A percentile compares a stretch with the other conserved stretches of the same genome.
These are phyloP conservation scores for Dipteronia sinensis DNA, from an alignment of 345 rosid genomes.

Conservation along the genomic window DNA sequence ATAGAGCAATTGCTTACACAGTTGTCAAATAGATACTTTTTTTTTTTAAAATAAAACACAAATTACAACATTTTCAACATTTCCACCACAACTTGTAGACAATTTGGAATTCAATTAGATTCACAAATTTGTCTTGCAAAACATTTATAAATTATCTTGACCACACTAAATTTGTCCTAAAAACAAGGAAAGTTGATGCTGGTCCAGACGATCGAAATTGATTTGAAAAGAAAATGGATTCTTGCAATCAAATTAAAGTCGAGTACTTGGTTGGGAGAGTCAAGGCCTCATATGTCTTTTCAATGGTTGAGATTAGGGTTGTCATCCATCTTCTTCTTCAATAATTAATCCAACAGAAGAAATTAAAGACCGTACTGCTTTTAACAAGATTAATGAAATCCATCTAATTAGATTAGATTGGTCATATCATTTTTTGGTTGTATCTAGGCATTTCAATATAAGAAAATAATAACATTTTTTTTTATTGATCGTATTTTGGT, in stretches of 20 bases:
- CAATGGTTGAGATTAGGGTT: conserved; percentile 16
- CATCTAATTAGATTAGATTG: background rate
- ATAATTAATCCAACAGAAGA: background rate
- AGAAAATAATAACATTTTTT: too few species aligned
- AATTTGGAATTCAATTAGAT: background rate
- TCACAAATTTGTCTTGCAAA: too few species aligned
- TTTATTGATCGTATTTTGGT: too few species aligned
- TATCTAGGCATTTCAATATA: background rate
- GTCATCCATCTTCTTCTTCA: background rate
- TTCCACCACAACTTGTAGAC: too few species aligned
- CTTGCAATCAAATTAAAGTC: background rate
- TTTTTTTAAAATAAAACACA: too few species aligned
- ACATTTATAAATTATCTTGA: background rate
- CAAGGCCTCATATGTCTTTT: conserved; percentile 14
- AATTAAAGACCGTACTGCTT: background rate
- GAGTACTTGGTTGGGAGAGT: background rate
- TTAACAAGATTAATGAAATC: too few species aligned
- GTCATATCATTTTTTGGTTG: background rate
- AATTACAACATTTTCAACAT: too few species aligned
- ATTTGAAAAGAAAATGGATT: background rate
- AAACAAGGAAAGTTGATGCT: too few species aligned
- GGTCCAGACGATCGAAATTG: too few species aligned
- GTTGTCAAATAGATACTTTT: too few species aligned
- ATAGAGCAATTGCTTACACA: too few species aligned
- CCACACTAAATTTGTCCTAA: too few species aligned